Evolutionary conservation across 2,329 filamentous ascomycete species (phyloP), one percentile per base, ranked within the genome.

Genomic region (Herpotrichia juniperi): DNA sequence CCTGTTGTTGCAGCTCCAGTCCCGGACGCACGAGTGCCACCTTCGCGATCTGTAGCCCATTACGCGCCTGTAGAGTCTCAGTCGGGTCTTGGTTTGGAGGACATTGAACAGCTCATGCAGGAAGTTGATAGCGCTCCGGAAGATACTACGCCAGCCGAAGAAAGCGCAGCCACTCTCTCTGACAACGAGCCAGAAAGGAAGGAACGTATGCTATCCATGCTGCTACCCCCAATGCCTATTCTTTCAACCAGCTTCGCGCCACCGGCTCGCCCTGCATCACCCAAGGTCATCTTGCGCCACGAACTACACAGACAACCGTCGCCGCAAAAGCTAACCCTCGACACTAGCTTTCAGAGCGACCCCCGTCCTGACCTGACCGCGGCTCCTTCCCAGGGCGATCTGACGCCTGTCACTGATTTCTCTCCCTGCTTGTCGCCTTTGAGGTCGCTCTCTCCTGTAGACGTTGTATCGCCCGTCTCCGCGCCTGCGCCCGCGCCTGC

Each of bases 51-150:
- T 16, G 71, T 84, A 46, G 80, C 83, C 8, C 83, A 85, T 59
- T 87, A 87, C 59, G 83, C 82, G 3, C 70, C 86, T 55, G 71
- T 84, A 53, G 82, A 84, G 51, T 68, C 76, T 25, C 75, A 78
- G 28, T 74, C 75, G 12, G 71, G 73, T 8, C 65, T 80, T 25
- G 74, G 76, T 24, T 62, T 79, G 17, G 67, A 75, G 22, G 76
- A 81, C 46, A 73, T 81, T 24, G 76, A 79, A 53, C 70, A 75
- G 40, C 71, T 81, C 16, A 76, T 79, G 62, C 72, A 77, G 50
- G 78, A 80, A 52, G 73, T 62, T 4, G 64, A 69, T 42, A 68
- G 61, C 30, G 46, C 64, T 3, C 64, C 68, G 4, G 70, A 73
- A 19, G 63, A 67, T 17, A 28, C 25, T 3, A 48, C 58, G n/a